These are phyloP conservation scores for Diaporthe sp. DNA, from an alignment of 2,329 filamentous ascomycete species.

Conservation along the genomic window DNA sequence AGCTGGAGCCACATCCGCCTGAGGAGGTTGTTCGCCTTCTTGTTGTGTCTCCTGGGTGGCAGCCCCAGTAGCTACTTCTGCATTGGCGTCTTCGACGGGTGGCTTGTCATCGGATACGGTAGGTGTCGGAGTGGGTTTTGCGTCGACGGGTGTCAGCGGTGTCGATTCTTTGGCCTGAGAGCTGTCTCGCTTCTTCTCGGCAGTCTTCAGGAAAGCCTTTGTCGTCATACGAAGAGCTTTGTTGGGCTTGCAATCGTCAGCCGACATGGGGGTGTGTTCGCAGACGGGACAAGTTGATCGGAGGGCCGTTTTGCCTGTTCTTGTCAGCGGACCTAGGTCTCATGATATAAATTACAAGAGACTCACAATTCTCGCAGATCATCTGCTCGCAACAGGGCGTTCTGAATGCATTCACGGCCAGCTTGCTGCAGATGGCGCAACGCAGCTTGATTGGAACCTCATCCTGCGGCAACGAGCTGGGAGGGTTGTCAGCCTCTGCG, in stretches of 20 bases:
- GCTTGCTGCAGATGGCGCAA: slow-evolving; percentile 92
- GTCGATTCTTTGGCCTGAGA: slow-evolving; percentile 65
- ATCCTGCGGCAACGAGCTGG: slow-evolving; percentile 80
- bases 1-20: not conserved
- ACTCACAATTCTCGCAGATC: slow-evolving; percentile 88
- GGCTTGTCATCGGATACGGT: slow-evolving; percentile 38
- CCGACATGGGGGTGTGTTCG: slow-evolving; percentile 88
- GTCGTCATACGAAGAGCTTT: slow-evolving; percentile 94
- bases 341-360: not conserved
- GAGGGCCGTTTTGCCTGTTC: slow-evolving; percentile 78
- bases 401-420: slow-evolving; percentile 91
- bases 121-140: slow-evolving; percentile 50
- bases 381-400: slow-evolving; percentile 95
- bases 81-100: not conserved
- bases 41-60: slow-evolving; percentile 7
- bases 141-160: slow-evolving; percentile 56
- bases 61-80: slow-evolving; percentile 14
- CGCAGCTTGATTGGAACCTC: slow-evolving; percentile 96
- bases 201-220: slow-evolving; percentile 89
- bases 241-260: slow-evolving; percentile 88
- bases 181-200: slow-evolving; percentile 88
- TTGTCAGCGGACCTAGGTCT: slow-evolving; percentile 37
- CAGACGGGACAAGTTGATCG: slow-evolving; percentile 90
- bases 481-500: slow-evolving; percentile 36
- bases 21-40: slow-evolving; percentile 19